Evolutionary conservation across 1,284 basidiomycete species (phyloP), one percentile per base, ranked within the genome.

Genomic region (Sanghuangporus weigelae): DNA sequence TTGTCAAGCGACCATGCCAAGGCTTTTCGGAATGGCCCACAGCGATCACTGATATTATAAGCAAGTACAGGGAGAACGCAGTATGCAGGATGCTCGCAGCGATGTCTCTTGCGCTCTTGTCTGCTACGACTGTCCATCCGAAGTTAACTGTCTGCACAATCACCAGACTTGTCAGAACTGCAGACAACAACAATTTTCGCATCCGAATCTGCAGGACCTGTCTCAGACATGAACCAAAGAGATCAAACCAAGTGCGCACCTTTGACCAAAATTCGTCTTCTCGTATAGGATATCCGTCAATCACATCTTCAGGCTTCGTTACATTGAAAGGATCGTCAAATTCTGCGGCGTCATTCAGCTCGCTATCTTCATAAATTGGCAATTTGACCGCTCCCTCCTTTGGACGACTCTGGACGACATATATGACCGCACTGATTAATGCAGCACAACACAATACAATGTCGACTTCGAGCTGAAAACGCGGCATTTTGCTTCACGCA

Each of bases 261-360:
- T 77, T 76, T 14, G 71, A 69, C 92, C 93, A 95, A 71, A 96
- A 95, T 14, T 69, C 75, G 11, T 82, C 82, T 58, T 84, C 86
- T 21, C 92, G 77, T 53, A 95, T 80, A 10, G 92, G 89, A 60
- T 84, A 84, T 1, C 93, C 93, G 70, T 95, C 89, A 12, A 86
- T 69, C 39, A 84, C 70, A 70, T 94, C 89, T 68, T 87, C 84
- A 2, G 87, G 83, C 49, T 77, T 86, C 35, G 85, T 83, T 40
- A 95, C 84, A 68, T 94, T 85, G 72, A 94, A 95, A 2, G 92
- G 86, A 72, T 95, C 93, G 36, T 71, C 75, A 58, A 71, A 67
- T 2, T 76, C 73, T 0, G 66, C 67, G 63, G 77, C 76, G 19
- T 72, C 70, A 12, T 72, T 21, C 26, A 60, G 26, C n/a, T 42